These are phyloP conservation scores for Naumovozyma dairenensis DNA, from an alignment of 805 yeast species.

Conservation along the genomic window DNA sequence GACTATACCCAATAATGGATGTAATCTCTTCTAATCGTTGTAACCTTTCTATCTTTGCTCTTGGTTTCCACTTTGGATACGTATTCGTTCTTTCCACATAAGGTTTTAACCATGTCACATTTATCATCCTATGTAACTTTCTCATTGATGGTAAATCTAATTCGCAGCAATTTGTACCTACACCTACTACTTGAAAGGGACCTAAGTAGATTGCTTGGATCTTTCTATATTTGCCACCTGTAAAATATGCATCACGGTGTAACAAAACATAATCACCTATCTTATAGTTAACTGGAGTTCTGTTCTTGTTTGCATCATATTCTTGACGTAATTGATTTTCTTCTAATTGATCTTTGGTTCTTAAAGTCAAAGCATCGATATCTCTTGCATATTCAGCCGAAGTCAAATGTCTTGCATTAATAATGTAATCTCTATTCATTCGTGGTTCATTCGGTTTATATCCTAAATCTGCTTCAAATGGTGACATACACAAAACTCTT, in stretches of 20 bases:
- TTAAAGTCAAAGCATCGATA: not conserved
- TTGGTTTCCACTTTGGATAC: constrained; percentile 2
- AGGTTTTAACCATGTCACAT: constrained; percentile 1
- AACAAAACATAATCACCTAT: constrained; percentile 4
- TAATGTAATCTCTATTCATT: too few species aligned
- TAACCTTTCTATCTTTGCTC: not conserved
- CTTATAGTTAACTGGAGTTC: constrained; percentile 1
- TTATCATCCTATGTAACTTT: constrained; percentile 2
- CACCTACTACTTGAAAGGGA: constrained; percentile 1
- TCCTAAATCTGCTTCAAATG: constrained; percentile 5
- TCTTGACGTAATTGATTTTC: constrained; percentile 2
- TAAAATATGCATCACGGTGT: constrained; percentile 4
- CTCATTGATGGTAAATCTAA: constrained; percentile 1
- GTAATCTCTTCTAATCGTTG: not conserved
- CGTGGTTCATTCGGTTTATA: constrained; percentile 3
- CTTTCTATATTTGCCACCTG: constrained; percentile 1
- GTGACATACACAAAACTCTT: not conserved
- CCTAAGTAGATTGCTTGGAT: constrained; percentile 2
- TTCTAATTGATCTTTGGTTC: constrained; percentile 1
- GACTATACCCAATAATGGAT: not conserved
- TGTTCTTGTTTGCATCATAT: not conserved
- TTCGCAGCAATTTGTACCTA: constrained; percentile 1
- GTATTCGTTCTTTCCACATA: not conserved
- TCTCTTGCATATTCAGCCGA: constrained; percentile 2
- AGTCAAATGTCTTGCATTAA: too few species aligned